Conservation (phyloP, 2,329 filamentous ascomycete species). For the Pseudogymnoascus sp. region DNA sequence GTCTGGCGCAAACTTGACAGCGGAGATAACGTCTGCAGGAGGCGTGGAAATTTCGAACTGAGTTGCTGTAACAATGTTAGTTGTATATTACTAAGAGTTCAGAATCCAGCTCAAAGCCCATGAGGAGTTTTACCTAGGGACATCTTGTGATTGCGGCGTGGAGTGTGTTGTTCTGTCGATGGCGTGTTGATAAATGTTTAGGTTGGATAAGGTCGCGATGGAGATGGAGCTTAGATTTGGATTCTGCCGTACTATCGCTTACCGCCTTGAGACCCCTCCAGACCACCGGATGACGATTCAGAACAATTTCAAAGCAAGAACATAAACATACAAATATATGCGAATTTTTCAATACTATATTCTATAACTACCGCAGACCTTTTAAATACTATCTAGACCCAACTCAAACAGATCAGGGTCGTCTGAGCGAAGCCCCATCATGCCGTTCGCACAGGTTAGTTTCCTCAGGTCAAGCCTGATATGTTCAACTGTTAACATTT, state of each 20-base stretch:
- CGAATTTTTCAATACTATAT: neutral
- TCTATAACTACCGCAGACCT: neutral
- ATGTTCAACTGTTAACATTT: neutral
- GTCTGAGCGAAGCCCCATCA: slow-evolving; percentile 10
- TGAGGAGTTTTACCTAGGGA: neutral
- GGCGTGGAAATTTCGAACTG: slow-evolving; percentile 79
- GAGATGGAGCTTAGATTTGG: slow-evolving; percentile 8
- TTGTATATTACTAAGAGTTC: neutral
- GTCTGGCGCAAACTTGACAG: slow-evolving; percentile 74
- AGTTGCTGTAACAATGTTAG: slow-evolving; percentile 38
- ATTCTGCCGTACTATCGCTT: slow-evolving; percentile 1
- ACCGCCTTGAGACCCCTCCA: slow-evolving; percentile 6
- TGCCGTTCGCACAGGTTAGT: slow-evolving; percentile 28
- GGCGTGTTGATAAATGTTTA: neutral
- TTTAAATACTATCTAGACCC: neutral
- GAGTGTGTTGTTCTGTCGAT: neutral
- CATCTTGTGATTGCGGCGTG: neutral
- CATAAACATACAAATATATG: neutral
- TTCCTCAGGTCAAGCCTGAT: neutral
- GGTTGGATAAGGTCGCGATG: slow-evolving; percentile 8
- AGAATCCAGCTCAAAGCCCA: neutral
- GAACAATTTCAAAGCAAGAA: neutral
- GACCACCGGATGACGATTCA: neutral
- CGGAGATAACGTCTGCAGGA: slow-evolving; percentile 79
- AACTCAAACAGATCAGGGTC: neutral